Evolutionary conservation across 192 early-diverging fungal species (phyloP), one percentile per base, ranked within the genome.

Genomic region (Mortierella alpina): DNA sequence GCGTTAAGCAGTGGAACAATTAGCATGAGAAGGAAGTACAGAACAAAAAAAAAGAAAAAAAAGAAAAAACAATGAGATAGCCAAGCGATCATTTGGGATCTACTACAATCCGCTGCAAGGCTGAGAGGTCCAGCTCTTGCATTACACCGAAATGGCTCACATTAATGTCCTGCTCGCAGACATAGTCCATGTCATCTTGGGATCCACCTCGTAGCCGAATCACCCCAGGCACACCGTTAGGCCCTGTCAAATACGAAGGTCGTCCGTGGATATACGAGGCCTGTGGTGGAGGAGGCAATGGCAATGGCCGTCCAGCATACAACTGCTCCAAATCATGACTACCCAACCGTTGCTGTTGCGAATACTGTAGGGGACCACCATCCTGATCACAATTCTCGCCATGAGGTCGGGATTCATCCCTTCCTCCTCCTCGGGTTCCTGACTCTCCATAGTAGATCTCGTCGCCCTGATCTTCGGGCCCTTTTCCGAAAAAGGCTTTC

Each of bases 91-190:
- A 74, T 40, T 66, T 74, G 20, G 72, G 66, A 8, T 68, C 73
- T 17, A 72, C 59, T 4, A 72, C 59, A 20, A 72, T 72, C 17
- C 49, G 68, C 23, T 79, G 53, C 6, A 79, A 22, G 0, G 53
- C 69, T 0, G 76, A 72, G 17, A 79, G 44, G 31, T 79, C 76
- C 61, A 79, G 23, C 7, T 79, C 76, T 41, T 79, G 76, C 76
- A 79, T 79, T 7, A 79, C 77, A 8, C 77, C 77, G 63, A 61
- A 80, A 6, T 49, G 77, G 0, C 59, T 53, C 8, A 80, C 39
- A 59, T 60, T 41, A 56, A 74, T 20, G 10, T 67, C 44, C 12
- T 66, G 41, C 23, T 57, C 15, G 31, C 23, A n/a, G 17, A n/a
- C 46, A 12, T 54, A 41, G 22, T 50, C 13, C 42, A 31, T 59